Percentiles rank a stretch among this genome's conserved stretches.
Evolutionary conservation across 441 rosid species (phyloP).

Genomic region (Gossypium schwendimanii): DNA sequence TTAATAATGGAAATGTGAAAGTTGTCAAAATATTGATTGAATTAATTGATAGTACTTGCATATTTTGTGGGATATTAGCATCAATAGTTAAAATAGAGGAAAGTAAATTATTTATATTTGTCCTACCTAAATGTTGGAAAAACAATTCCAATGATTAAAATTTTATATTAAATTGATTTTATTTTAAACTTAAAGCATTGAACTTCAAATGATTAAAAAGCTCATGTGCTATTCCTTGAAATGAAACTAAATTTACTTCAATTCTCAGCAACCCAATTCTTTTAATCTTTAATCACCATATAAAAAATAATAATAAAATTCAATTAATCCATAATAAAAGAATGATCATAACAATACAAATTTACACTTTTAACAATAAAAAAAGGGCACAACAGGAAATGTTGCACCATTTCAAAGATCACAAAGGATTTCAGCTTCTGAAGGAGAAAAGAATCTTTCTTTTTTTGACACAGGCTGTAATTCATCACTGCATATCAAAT

Average conservation of each 20-base stretch:
- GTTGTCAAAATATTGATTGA: no score
- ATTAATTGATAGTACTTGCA: no score
- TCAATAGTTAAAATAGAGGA: background rate
- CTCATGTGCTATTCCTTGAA: background rate
- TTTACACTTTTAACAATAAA: background rate
- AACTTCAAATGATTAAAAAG: no score
- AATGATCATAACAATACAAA: constrained; percentile 5
- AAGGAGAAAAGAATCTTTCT: background rate
- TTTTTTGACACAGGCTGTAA: background rate
- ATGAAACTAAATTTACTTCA: background rate
- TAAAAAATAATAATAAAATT: background rate
- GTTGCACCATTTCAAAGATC: constrained; percentile 3
- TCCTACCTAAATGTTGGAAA: no score
- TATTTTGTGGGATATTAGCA: no score
- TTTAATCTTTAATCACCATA: background rate
- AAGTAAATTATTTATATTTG: background rate
- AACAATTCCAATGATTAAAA: no score
- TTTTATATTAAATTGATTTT: no score
- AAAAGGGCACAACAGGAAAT: background rate
- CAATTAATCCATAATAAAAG: background rate
- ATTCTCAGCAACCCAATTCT: no score
- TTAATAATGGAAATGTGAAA: background rate
- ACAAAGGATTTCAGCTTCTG: background rate
- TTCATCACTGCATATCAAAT: constrained; percentile 1
- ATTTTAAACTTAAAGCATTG: no score